A percentile compares a stretch with the other conserved stretches of the same genome.
Evolutionary conservation across 768 basidiomycete genomes (phyloP).

Genomic region (Lentinula raphanica): DNA sequence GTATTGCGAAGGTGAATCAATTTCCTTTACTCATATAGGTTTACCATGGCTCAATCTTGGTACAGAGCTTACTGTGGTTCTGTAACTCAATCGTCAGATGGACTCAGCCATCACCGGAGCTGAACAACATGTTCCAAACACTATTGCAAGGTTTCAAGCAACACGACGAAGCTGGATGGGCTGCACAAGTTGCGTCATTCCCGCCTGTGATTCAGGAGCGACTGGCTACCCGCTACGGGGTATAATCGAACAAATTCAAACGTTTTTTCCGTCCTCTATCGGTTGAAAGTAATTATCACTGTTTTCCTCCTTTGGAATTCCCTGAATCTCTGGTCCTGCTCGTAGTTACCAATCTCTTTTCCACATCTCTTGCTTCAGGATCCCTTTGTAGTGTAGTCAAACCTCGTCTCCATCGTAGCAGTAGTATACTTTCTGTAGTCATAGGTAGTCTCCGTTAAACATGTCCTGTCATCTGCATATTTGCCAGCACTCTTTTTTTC

Average conservation of each 20-base stretch:
- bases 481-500: slow-evolving; percentile 10
- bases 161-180: slow-evolving; percentile 84
- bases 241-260: slow-evolving; percentile 36
- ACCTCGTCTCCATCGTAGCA: slow-evolving; percentile 18
- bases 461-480: slow-evolving; percentile 1
- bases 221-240: slow-evolving; percentile 80
- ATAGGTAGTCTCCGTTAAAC: slow-evolving; percentile 1
- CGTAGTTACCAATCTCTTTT: background rate
- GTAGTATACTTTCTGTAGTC: slow-evolving; percentile 11
- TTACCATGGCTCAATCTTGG: background rate
- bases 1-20: slow-evolving; percentile 76
- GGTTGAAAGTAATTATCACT: background rate
- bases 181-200: slow-evolving; percentile 73
- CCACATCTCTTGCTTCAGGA: slow-evolving; percentile 46
- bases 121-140: slow-evolving; percentile 91
- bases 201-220: slow-evolving; percentile 88
- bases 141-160: slow-evolving; percentile 87
- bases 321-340: background rate
- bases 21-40: background rate
- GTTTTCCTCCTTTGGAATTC: background rate
- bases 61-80: slow-evolving; percentile 91
- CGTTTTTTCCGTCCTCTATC: slow-evolving; percentile 1
- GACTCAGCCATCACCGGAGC: slow-evolving; percentile 86
- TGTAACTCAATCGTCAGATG: slow-evolving; percentile 96
- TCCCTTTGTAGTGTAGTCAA: slow-evolving; percentile 38